phyloP scores from a whole-genome alignment of 257 asterid genomes.

The Nicotiana tabacum region DNA sequence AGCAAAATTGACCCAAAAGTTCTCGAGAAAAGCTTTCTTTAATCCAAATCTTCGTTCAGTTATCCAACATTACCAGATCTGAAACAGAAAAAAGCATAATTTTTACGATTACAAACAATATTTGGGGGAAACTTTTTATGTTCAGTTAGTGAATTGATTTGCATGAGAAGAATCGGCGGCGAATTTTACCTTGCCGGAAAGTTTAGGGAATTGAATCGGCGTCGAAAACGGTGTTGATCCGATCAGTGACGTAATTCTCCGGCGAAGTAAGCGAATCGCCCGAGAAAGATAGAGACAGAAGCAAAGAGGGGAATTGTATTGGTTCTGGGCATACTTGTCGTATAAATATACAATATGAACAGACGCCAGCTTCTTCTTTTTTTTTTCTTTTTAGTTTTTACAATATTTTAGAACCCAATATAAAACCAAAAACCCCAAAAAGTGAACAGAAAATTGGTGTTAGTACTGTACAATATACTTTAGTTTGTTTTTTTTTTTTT shows the following conservation, averaged over 20 bases:
- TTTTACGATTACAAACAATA: neutral
- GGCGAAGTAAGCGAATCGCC: conserved; percentile 24
- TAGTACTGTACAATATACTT: neutral
- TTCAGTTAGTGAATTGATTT: conserved; percentile 1
- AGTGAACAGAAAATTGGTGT: neutral
- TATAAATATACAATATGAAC: neutral
- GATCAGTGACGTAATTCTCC: conserved; percentile 24
- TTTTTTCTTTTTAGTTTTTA: too few relatives aligned
- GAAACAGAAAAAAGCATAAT: conserved; percentile 26
- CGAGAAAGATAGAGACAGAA: neutral
- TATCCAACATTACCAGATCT: conserved; percentile 62
- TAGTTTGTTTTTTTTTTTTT: too few relatives aligned
- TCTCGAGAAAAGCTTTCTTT: conserved; percentile 16
- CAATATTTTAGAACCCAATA: neutral
- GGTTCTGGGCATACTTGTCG: conserved; percentile 19
- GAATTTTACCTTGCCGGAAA: conserved; percentile 34
- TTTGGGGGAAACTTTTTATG: neutral
- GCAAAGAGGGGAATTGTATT: conserved; percentile 15
- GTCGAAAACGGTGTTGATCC: neutral
- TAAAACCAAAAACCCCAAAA: neutral
- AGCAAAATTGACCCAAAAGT: conserved; percentile 27
- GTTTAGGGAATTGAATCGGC: conserved; percentile 19
- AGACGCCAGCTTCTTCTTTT: neutral
- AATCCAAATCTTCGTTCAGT: conserved; percentile 18
- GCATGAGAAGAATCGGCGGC: conserved; percentile 4